Percentiles rank a stretch among this genome's conserved stretches.
Evolutionary conservation across 345 rosid species (phyloP).

Genomic region (Aquilaria yunnanensis): DNA sequence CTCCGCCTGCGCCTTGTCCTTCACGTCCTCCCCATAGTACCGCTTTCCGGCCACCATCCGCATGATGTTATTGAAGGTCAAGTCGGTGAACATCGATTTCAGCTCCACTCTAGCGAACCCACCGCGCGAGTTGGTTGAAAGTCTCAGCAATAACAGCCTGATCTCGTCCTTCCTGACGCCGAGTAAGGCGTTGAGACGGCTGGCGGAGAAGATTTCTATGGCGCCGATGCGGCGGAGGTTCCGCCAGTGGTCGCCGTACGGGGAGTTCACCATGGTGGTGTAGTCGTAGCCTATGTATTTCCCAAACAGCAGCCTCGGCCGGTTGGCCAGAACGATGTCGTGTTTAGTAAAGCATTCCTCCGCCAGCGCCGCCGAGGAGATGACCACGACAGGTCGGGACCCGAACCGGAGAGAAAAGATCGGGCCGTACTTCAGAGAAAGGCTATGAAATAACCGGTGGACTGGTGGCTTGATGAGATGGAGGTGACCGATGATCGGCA

Average conservation of each 20-base stretch:
- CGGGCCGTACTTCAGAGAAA: conserved; percentile 33
- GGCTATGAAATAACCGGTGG: conserved; percentile 23
- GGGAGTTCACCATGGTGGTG: conserved; percentile 20
- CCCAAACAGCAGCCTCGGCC: conserved; percentile 25
- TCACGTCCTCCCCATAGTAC: conserved; percentile 36
- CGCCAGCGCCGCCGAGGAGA: conserved; percentile 22
- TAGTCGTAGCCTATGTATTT: conserved; percentile 32
- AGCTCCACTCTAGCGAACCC: conserved; percentile 33
- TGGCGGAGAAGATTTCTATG: conserved; percentile 32
- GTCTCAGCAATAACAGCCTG: conserved; percentile 22
- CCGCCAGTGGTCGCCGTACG: conserved; percentile 54
- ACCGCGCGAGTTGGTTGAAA: conserved; percentile 3
- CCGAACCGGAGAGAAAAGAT: conserved; percentile 35
- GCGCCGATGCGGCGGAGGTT: conserved; percentile 47
- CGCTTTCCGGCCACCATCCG: conserved; percentile 40
- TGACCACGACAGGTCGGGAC: conserved; percentile 22
- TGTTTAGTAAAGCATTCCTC: conserved; percentile 54
- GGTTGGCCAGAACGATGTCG: conserved; percentile 47
- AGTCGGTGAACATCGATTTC: conserved; percentile 24
- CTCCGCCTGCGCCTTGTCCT: conserved; percentile 26
- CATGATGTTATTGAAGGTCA: conserved; percentile 32
- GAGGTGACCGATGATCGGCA: conserved; percentile 56
- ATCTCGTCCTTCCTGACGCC: conserved; percentile 31
- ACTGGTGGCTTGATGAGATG: conserved; percentile 38
- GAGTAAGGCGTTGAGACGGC: conserved; percentile 20